A percentile compares a stretch with the other conserved stretches of the same genome.
phyloP scores from a whole-genome alignment of 2,329 filamentous ascomycete genomes.

The Penicillium sp. region DNA sequence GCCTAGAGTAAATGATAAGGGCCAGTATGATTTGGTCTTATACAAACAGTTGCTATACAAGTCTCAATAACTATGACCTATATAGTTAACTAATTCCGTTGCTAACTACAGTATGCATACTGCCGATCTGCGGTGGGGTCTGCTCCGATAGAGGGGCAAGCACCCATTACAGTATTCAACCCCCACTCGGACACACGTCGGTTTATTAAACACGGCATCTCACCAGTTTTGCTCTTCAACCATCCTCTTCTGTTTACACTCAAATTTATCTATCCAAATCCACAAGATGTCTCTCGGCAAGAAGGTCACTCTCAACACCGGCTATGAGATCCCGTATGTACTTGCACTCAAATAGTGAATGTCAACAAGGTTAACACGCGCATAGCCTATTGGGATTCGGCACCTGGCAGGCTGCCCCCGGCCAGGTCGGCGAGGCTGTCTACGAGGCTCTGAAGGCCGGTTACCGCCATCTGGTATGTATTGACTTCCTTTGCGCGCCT shows the following conservation, averaged over 20 bases:
- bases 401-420: slow-evolving; percentile 40
- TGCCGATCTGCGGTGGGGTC: slow-evolving; percentile 15
- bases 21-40: too few species aligned
- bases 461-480: slow-evolving; percentile 38
- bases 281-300: slow-evolving; percentile 39
- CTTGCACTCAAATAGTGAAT: neutral
- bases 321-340: slow-evolving; percentile 37
- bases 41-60: too few species aligned
- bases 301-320: slow-evolving; percentile 37
- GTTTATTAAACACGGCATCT: neutral
- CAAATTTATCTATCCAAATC: neutral
- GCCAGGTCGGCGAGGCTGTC: slow-evolving; percentile 38
- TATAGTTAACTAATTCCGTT: too few species aligned
- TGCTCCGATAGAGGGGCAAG: slow-evolving; percentile 18
- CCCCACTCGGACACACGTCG: slow-evolving; percentile 14
- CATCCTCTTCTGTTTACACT: neutral
- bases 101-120: neutral
- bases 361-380: slow-evolving; percentile 3
- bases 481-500: neutral
- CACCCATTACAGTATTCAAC: neutral
- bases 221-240: neutral
- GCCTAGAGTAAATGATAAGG: too few species aligned
- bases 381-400: slow-evolving; percentile 37
- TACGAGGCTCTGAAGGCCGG: slow-evolving; percentile 39
- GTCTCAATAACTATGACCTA: too few species aligned